A percentile compares a stretch with the other conserved stretches of the same genome.
These are phyloP conservation scores for Venturia aucupariae DNA, from an alignment of 2,329 filamentous ascomycete species.

Conservation along the genomic window DNA sequence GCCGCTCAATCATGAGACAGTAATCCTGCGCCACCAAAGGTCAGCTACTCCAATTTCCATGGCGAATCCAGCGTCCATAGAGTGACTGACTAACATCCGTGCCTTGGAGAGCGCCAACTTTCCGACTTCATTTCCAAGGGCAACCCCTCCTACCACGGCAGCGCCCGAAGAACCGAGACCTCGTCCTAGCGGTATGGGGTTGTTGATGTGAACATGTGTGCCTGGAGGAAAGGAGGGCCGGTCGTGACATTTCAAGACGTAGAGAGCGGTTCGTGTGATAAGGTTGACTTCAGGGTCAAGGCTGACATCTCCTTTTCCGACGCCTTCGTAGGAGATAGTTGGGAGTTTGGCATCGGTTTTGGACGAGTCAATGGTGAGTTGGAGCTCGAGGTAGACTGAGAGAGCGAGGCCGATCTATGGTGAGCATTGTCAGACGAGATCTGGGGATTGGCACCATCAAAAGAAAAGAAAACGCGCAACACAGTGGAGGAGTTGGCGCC, in stretches of 20 bases:
- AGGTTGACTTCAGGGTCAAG: constrained; percentile 82
- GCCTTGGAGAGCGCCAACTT: constrained; percentile 67
- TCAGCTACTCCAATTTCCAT: neutral
- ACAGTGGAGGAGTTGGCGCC: neutral
- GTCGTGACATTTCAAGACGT: constrained; percentile 87
- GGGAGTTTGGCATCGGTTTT: constrained; percentile 63
- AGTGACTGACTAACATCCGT: constrained; percentile 52
- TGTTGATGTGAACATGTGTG: constrained; percentile 90
- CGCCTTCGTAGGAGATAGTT: constrained; percentile 74
- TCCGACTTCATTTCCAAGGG: constrained; percentile 82
- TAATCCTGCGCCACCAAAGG: constrained; percentile 49
- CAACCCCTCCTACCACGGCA: constrained; percentile 90
- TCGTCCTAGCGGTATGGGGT: constrained; percentile 86
- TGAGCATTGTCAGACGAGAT: neutral
- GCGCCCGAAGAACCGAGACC: constrained; percentile 93
- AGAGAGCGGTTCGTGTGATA: constrained; percentile 86
- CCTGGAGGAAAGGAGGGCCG: constrained; percentile 73
- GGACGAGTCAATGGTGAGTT: constrained; percentile 56
- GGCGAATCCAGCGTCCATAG: neutral
- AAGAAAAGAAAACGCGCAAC: neutral
- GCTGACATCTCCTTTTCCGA: constrained; percentile 65
- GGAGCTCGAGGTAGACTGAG: constrained; percentile 85
- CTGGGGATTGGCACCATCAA: neutral
- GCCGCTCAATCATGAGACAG: constrained; percentile 81
- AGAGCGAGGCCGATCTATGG: constrained; percentile 72